Conservation (phyloP, 1,284 basidiomycete genomes). For the Xerocomus minutiporus region DNA sequence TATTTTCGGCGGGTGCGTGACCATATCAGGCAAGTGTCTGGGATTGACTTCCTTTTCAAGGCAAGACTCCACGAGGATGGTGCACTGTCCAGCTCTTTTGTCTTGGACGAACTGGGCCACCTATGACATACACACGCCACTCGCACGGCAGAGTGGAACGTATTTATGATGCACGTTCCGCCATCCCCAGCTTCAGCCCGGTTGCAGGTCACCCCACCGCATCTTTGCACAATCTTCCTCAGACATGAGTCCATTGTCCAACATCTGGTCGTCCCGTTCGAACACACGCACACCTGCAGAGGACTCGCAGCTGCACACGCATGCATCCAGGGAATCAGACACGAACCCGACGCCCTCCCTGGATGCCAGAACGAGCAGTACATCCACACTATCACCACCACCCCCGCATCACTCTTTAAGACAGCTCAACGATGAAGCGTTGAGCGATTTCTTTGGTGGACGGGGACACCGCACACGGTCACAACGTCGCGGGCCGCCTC, state of each 20-base stretch:
- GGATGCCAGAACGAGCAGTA: slow-evolving; percentile 12
- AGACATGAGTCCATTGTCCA: slow-evolving; percentile 15
- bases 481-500: slow-evolving; percentile 23
- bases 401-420: slow-evolving; percentile 22
- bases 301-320: slow-evolving; percentile 21
- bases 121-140: slow-evolving; percentile 6
- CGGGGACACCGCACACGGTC: slow-evolving; percentile 24
- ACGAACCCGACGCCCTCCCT: slow-evolving; percentile 15
- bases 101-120: slow-evolving; percentile 22
- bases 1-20: background rate
- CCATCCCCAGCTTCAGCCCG: slow-evolving; percentile 4
- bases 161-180: slow-evolving; percentile 20
- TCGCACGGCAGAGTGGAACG: slow-evolving; percentile 11
- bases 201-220: slow-evolving; percentile 14
- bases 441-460: slow-evolving; percentile 31
- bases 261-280: slow-evolving; percentile 4
- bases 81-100: slow-evolving; percentile 16
- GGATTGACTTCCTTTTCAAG: slow-evolving; percentile 10
- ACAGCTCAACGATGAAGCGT: slow-evolving; percentile 29
- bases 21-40: slow-evolving; percentile 5
- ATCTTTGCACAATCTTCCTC: background rate
- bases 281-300: slow-evolving; percentile 9
- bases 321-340: slow-evolving; percentile 24
- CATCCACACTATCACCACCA: slow-evolving; percentile 26
- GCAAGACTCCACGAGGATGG: background rate